Evolutionary conservation across 768 basidiomycete species (phyloP).

Genomic region (Paxillus involutus): DNA sequence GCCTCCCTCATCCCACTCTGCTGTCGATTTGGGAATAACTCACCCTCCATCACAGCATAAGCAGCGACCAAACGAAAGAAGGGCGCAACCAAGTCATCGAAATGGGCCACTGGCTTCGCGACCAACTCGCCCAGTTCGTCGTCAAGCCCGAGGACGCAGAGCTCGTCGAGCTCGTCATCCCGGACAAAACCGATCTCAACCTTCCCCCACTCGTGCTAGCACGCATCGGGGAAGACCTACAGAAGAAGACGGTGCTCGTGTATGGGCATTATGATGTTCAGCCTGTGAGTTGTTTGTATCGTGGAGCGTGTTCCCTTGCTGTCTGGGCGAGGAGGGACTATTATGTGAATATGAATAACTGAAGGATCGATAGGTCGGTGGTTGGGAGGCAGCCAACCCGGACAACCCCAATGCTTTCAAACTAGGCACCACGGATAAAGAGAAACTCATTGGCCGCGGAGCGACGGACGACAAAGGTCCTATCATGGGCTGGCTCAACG

Average conservation of each 20-base stretch:
- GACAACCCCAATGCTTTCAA: constrained; percentile 65
- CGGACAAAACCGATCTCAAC: not conserved
- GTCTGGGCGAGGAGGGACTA: not conserved
- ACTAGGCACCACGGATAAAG: constrained; percentile 42
- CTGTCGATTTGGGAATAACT: too few relatives aligned
- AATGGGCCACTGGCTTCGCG: not conserved
- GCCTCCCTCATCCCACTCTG: too few relatives aligned
- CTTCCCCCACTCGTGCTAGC: not conserved
- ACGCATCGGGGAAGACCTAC: not conserved
- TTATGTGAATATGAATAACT: too few relatives aligned
- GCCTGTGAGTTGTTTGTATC: constrained; percentile 49
- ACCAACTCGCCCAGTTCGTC: not conserved
- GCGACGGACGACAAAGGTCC: constrained; percentile 92
- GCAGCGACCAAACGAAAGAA: not conserved
- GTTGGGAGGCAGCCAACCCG: not conserved
- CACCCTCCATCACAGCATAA: not conserved
- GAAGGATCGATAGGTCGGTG: not conserved
- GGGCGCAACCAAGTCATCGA: not conserved
- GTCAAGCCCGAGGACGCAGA: not conserved
- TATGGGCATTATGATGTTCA: constrained; percentile 95
- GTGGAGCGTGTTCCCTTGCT: not conserved
- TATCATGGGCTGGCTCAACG: constrained; percentile 85
- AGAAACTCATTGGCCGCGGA: constrained; percentile 77
- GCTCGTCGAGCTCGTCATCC: not conserved
- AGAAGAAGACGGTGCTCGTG: constrained; percentile 75